Conservation (phyloP, 371 early-diverging fungal species). For the Mortierella sp. region DNA sequence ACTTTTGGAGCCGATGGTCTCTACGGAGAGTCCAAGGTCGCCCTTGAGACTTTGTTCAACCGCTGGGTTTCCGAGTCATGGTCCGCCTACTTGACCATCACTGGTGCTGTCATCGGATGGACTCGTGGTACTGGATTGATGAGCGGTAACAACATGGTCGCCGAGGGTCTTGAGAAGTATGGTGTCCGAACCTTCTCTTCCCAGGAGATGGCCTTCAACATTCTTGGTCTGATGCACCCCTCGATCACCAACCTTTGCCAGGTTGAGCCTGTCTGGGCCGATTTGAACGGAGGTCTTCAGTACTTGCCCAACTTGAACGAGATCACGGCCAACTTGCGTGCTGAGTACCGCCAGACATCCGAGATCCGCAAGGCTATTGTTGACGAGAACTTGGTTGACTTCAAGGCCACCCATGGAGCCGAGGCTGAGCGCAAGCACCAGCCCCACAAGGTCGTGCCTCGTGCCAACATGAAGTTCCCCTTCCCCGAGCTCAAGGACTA, state of each 20-base stretch:
- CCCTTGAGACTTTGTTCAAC: conserved; percentile 91
- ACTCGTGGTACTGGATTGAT: conserved; percentile 97
- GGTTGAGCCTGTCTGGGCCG: conserved; percentile 91
- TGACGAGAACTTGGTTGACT: conserved; percentile 82
- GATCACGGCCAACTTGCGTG: conserved; percentile 78
- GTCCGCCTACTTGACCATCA: conserved; percentile 87
- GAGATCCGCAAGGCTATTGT: conserved; percentile 90
- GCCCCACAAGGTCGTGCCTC: conserved; percentile 82
- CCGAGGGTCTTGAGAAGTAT: conserved; percentile 89
- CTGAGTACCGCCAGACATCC: conserved; percentile 81
- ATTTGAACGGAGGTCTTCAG: conserved; percentile 93
- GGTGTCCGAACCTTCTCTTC: conserved; percentile 95
- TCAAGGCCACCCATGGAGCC: conserved; percentile 79
- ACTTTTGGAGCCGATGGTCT: conserved; percentile 94
- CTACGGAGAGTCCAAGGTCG: conserved; percentile 95
- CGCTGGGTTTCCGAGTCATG: conserved; percentile 95
- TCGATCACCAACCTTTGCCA: conserved; percentile 82
- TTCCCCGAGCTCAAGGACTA: conserved; percentile 84
- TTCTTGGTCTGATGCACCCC: conserved; percentile 92
- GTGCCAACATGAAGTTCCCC: conserved; percentile 94
- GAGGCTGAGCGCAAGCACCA: conserved; percentile 82
- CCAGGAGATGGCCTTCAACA: conserved; percentile 95
- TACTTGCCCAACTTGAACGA: conserved; percentile 84
- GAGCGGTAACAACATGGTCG: conserved; percentile 92
- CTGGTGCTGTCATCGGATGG: conserved; percentile 98